Evolutionary conservation across 768 basidiomycete species (phyloP).

Genomic region (Galerina sulciceps): DNA sequence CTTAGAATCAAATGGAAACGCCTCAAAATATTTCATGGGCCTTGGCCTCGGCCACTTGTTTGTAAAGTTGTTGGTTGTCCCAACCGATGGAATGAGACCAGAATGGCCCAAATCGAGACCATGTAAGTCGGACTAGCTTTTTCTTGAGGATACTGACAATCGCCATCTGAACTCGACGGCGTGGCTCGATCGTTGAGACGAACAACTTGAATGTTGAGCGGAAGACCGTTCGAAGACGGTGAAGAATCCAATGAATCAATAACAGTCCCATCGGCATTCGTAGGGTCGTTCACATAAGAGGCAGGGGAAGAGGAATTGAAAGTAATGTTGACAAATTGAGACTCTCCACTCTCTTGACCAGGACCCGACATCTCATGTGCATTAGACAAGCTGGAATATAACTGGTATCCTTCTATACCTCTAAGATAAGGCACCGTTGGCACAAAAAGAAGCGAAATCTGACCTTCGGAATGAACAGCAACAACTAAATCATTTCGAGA

Average conservation of each 20-base stretch:
- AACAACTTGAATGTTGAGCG: too few species aligned
- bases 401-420: slow-evolving; percentile 9
- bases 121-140: background rate
- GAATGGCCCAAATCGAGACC: slow-evolving; percentile 32
- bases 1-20: slow-evolving; percentile 12
- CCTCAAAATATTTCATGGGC: slow-evolving; percentile 26
- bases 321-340: slow-evolving; percentile 2
- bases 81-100: slow-evolving; percentile 32
- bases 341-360: slow-evolving; percentile 1
- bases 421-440: background rate
- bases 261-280: too few species aligned
- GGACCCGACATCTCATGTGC: slow-evolving; percentile 7
- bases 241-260: too few species aligned
- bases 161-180: too few species aligned
- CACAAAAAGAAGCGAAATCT: background rate
- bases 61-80: slow-evolving; percentile 49
- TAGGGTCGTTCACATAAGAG: background rate
- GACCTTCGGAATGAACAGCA: slow-evolving; percentile 8
- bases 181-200: too few species aligned
- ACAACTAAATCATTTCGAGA: background rate
- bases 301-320: background rate
- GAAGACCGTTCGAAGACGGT: too few species aligned
- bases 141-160: too few species aligned
- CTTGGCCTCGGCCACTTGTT: slow-evolving; percentile 54
- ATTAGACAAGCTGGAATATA: slow-evolving; percentile 9